phyloP scores from a whole-genome alignment of 2,329 filamentous ascomycete species.

The Venturiaceae sp. region DNA sequence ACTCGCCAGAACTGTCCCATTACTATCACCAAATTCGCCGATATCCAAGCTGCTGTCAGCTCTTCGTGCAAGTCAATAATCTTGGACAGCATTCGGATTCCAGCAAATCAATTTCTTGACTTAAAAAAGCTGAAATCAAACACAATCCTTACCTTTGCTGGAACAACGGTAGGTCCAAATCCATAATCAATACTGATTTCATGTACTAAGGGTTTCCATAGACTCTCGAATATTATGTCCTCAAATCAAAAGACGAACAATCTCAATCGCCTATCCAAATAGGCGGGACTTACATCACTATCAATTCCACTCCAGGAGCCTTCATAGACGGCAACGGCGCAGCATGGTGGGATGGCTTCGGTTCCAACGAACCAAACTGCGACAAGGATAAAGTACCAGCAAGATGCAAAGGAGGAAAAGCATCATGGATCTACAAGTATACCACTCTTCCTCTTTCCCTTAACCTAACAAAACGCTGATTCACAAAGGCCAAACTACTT shows the following conservation, averaged over 20 bases:
- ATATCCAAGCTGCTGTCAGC: background rate
- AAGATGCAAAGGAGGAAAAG: background rate
- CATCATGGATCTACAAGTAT: background rate
- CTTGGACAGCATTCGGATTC: slow-evolving; percentile 25
- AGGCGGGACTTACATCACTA: slow-evolving; percentile 39
- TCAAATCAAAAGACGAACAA: background rate
- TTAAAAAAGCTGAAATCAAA: slow-evolving; percentile 22
- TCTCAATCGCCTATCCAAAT: slow-evolving; percentile 4
- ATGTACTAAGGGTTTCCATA: background rate
- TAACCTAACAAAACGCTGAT: background rate
- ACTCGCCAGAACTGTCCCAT: background rate
- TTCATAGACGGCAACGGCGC: slow-evolving; percentile 47
- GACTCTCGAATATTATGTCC: background rate
- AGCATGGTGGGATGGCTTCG: slow-evolving; percentile 40
- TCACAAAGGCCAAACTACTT: slow-evolving; percentile 25
- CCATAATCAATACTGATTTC: background rate
- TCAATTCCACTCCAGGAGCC: slow-evolving; percentile 41
- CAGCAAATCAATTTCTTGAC: slow-evolving; percentile 26
- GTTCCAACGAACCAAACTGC: slow-evolving; percentile 20
- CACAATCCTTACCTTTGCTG: slow-evolving; percentile 17
- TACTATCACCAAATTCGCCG: background rate
- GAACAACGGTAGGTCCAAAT: slow-evolving; percentile 6
- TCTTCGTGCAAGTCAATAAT: slow-evolving; percentile 26
- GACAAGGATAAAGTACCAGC: background rate
- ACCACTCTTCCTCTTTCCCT: background rate